Evolutionary conservation across 208 protist species (phyloP).

Genomic region (Leptomonas pyrrhocoris): DNA sequence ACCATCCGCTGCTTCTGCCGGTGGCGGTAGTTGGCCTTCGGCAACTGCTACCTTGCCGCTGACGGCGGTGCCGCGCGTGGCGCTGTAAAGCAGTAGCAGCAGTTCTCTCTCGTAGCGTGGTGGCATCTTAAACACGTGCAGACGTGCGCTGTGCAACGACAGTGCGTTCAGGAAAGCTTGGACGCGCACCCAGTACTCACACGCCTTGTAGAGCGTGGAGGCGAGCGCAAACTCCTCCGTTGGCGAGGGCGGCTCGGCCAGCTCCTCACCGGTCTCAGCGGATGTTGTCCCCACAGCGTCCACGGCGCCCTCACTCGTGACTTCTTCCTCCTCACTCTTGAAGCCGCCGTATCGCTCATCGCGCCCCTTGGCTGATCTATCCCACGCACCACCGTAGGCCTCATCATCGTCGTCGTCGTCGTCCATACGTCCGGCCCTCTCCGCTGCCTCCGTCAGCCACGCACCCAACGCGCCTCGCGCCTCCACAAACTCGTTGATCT

Average conservation of each 20-base stretch:
- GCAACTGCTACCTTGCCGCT: not conserved
- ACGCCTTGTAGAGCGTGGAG: slow-evolving; percentile 44
- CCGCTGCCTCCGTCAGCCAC: slow-evolving; percentile 36
- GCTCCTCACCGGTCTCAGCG: not conserved
- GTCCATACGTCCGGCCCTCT: slow-evolving; percentile 20
- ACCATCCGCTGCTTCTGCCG: not conserved
- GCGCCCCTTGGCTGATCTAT: not conserved
- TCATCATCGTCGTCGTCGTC: slow-evolving; percentile 30
- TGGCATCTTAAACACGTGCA: slow-evolving; percentile 58
- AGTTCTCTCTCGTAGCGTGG: slow-evolving; percentile 78
- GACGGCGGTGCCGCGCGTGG: slow-evolving; percentile 17
- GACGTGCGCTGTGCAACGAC: slow-evolving; percentile 61
- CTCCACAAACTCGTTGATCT: slow-evolving; percentile 80
- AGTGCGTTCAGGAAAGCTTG: slow-evolving; percentile 69
- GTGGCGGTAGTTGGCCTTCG: not conserved
- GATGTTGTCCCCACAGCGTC: not conserved
- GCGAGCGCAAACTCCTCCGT: slow-evolving; percentile 34
- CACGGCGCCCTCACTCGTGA: not conserved
- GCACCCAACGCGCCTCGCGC: slow-evolving; percentile 42
- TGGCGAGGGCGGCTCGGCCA: not conserved
- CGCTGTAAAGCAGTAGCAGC: slow-evolving; percentile 58
- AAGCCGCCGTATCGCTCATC: slow-evolving; percentile 13
- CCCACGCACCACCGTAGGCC: slow-evolving; percentile 27
- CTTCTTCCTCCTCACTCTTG: slow-evolving; percentile 20
- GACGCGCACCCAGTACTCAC: slow-evolving; percentile 76